Evolutionary conservation across 495 filamentous ascomycete species (phyloP).

Genomic region (Gamarada debralockiae): DNA sequence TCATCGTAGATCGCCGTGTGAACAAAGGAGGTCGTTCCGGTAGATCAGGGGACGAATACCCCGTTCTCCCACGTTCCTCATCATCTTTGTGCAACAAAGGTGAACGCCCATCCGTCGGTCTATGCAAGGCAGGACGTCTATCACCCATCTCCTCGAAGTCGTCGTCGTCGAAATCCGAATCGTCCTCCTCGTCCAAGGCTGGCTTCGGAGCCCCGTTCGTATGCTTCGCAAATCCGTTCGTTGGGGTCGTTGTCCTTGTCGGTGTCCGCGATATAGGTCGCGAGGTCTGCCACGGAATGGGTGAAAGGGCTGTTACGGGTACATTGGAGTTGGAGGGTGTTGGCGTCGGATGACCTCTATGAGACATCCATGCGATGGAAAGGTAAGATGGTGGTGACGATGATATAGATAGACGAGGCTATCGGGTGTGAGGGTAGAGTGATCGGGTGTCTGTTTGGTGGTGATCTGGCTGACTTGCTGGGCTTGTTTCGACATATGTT

Average conservation of each 20-base stretch:
- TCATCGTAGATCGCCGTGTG: constrained; percentile 25
- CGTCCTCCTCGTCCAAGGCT: constrained; percentile 9
- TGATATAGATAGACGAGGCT: constrained; percentile 6
- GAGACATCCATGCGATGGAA: constrained; percentile 22
- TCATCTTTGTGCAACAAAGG: constrained; percentile 46
- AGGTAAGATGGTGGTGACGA: background rate
- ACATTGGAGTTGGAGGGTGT: constrained; percentile 3
- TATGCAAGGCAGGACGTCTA: constrained; percentile 43
- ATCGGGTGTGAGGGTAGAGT: background rate
- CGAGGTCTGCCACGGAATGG: constrained; percentile 9
- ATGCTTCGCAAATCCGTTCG: constrained; percentile 16
- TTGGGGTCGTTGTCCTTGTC: constrained; percentile 13
- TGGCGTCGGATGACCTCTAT: constrained; percentile 16
- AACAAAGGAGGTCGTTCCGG: constrained; percentile 16
- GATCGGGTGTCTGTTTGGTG: background rate
- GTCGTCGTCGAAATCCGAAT: constrained; percentile 25
- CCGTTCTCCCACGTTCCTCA: constrained; percentile 36
- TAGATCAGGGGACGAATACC: constrained; percentile 21
- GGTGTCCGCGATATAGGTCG: constrained; percentile 18
- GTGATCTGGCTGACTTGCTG: too few species aligned
- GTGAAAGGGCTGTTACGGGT: constrained; percentile 4
- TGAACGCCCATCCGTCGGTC: constrained; percentile 47
- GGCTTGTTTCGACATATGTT: too few species aligned
- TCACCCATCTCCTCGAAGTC: constrained; percentile 31
- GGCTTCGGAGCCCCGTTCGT: background rate